A percentile compares a stretch with the other conserved stretches of the same genome.
These are phyloP conservation scores for Carpinus viminea DNA, from an alignment of 306 rosid genomes.

Conservation along the genomic window DNA sequence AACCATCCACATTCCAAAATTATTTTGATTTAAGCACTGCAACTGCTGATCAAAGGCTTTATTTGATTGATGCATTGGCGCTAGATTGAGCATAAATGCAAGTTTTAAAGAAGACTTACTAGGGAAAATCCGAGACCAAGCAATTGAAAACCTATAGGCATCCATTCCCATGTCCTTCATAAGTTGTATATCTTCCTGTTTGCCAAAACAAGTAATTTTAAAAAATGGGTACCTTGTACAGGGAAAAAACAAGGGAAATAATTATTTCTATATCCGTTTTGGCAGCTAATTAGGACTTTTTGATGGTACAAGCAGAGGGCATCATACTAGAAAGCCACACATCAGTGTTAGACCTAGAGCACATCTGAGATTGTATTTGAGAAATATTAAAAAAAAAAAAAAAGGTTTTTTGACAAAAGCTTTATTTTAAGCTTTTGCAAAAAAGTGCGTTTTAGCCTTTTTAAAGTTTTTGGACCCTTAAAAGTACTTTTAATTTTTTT, in stretches of 20 bases:
- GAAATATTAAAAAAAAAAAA: too few species aligned
- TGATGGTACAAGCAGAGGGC: background rate
- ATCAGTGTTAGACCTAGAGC: too few species aligned
- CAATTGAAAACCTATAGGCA: conserved; percentile 88
- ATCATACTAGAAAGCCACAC: background rate
- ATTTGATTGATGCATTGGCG: background rate
- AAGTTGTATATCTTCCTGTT: conserved; percentile 75
- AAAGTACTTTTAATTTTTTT: too few species aligned
- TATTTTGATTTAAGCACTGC: background rate
- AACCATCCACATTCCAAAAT: background rate
- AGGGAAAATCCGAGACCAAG: conserved; percentile 89
- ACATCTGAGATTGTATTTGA: too few species aligned
- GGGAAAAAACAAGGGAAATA: background rate
- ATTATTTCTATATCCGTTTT: background rate
- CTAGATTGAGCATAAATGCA: background rate
- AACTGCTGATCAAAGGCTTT: background rate
- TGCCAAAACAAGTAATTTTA: background rate
- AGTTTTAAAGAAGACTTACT: conserved; percentile 43
- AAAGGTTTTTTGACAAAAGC: too few species aligned
- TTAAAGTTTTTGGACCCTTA: too few species aligned
- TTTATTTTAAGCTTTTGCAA: too few species aligned
- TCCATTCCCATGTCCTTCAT: conserved; percentile 93
- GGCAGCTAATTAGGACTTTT: background rate
- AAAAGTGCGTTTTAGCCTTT: too few species aligned
- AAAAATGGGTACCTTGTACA: background rate